A percentile compares a stretch with the other conserved stretches of the same genome.
These are phyloP conservation scores for Filosporella fistucella DNA, from an alignment of 495 filamentous ascomycete species.

Conservation along the genomic window DNA sequence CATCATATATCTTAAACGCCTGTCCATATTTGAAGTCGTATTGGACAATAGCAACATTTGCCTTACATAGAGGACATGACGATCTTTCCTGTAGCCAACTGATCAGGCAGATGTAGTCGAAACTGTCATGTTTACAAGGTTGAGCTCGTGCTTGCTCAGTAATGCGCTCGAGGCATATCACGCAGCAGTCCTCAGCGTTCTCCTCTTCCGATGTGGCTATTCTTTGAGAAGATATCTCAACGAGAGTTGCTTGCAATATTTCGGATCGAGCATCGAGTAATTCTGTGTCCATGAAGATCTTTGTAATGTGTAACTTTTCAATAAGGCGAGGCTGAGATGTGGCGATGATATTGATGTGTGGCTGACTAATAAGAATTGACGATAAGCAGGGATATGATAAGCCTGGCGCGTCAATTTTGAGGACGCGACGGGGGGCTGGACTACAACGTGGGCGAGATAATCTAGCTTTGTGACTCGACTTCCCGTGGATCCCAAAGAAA, in stretches of 20 bases:
- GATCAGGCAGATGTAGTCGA: conserved; percentile 79
- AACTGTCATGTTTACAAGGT: conserved; percentile 75
- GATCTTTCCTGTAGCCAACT: conserved; percentile 71
- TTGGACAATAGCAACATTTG: conserved; percentile 60
- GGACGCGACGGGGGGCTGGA: background rate
- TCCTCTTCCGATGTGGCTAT: conserved; percentile 11
- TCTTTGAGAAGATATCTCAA: conserved; percentile 32
- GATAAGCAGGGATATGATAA: background rate
- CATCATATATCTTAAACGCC: conserved; percentile 45
- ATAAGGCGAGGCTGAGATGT: background rate
- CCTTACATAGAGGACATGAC: conserved; percentile 77
- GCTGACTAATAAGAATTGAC: background rate
- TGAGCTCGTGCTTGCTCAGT: conserved; percentile 64
- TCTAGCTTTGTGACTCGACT: too few species aligned
- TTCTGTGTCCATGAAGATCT: conserved; percentile 18
- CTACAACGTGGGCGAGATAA: too few species aligned
- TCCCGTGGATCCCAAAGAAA: too few species aligned
- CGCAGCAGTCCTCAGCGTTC: conserved; percentile 42
- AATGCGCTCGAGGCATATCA: conserved; percentile 72
- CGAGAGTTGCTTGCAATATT: conserved; percentile 42
- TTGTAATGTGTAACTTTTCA: too few species aligned
- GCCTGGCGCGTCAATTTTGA: background rate
- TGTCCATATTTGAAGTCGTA: conserved; percentile 49
- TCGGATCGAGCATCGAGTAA: conserved; percentile 33
- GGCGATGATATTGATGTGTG: background rate